Percentiles rank a stretch among this genome's conserved stretches.
Conservation (phyloP, 768 basidiomycete species). For the Chalciporus sphaerocephalus region DNA sequence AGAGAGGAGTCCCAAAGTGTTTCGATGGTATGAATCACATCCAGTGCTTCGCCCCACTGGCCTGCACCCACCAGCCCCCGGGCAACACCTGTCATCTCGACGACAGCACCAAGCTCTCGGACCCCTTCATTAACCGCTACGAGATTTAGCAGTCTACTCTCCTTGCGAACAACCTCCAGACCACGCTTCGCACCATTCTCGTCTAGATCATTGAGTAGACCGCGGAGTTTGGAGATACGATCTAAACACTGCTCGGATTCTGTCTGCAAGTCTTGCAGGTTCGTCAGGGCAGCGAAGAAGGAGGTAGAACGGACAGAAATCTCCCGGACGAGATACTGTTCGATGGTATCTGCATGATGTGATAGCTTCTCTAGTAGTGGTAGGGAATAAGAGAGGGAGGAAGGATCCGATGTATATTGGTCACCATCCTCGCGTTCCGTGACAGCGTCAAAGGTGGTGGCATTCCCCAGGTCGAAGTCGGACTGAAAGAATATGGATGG, state of each 20-base stretch:
- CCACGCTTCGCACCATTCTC: conserved; percentile 74
- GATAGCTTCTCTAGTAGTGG: conserved; percentile 87
- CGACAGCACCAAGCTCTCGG: conserved; percentile 60
- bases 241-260: conserved; percentile 81
- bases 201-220: conserved; percentile 71
- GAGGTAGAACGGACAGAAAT: conserved; percentile 86
- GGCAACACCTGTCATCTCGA: conserved; percentile 73
- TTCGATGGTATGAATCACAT: conserved; percentile 65
- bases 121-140: conserved; percentile 56
- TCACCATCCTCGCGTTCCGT: conserved; percentile 51
- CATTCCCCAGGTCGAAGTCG: conserved; percentile 77
- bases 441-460: conserved; percentile 70
- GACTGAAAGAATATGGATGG: conserved; percentile 78
- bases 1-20: conserved; percentile 44
- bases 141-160: conserved; percentile 60
- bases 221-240: conserved; percentile 69
- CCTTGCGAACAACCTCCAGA: conserved; percentile 63
- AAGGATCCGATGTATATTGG: conserved; percentile 47
- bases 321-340: conserved; percentile 91
- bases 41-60: conserved; percentile 84
- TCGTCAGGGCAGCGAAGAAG: conserved; percentile 94
- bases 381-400: conserved; percentile 59
- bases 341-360: conserved; percentile 88
- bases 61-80: conserved; percentile 73
- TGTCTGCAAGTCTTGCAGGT: conserved; percentile 86